Evolutionary conservation across 371 early-diverging fungal genomes (phyloP).

Genomic region (Mortierella sp.): DNA sequence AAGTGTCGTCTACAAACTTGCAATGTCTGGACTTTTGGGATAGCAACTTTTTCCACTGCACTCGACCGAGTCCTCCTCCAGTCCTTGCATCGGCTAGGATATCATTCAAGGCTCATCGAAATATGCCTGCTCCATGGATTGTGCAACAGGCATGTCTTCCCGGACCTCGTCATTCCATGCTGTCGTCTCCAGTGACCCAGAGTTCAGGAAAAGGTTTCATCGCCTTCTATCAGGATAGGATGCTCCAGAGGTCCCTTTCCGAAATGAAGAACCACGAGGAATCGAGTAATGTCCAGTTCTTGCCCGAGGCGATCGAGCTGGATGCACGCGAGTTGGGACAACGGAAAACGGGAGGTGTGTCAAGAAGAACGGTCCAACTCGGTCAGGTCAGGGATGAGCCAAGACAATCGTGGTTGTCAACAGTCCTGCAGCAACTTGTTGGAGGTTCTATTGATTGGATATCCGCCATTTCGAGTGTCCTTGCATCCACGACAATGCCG

Average conservation of each 20-base stretch:
- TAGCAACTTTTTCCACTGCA: conserved; percentile 41
- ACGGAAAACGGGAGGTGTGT: conserved; percentile 7
- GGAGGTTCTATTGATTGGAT: neutral
- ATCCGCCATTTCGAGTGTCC: too few species aligned
- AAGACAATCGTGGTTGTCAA: neutral
- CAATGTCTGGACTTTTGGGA: neutral
- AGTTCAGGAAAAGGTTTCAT: conserved; percentile 17
- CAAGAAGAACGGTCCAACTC: neutral
- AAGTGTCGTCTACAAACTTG: neutral
- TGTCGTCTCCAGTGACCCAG: neutral
- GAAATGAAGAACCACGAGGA: conserved; percentile 4
- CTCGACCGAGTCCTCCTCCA: conserved; percentile 1
- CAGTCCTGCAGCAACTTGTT: neutral
- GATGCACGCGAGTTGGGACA: conserved; percentile 21
- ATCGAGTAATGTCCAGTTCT: conserved; percentile 14
- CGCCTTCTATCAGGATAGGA: conserved; percentile 27
- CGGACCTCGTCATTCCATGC: neutral
- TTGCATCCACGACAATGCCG: too few species aligned
- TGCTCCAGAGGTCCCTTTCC: conserved; percentile 16
- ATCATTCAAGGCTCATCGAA: conserved; percentile 35
- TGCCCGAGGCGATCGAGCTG: conserved; percentile 15
- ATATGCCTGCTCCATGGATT: conserved; percentile 33
- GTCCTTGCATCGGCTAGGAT: conserved; percentile 21
- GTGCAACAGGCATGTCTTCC: neutral
- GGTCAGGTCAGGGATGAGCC: neutral